phyloP scores from a whole-genome alignment of 257 asterid genomes.

The Primulina huaijiensis region DNA sequence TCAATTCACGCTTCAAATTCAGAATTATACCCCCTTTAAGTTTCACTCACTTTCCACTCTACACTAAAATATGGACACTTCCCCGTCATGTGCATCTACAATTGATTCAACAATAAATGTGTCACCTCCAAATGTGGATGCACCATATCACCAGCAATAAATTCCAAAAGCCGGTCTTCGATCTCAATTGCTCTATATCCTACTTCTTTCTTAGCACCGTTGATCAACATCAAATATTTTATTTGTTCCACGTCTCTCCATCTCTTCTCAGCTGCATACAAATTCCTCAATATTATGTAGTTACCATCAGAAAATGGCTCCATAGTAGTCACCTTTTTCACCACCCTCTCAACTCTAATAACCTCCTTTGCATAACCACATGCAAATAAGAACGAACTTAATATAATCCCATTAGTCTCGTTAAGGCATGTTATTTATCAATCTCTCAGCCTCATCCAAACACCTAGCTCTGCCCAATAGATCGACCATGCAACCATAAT shows the following conservation, averaged over 20 bases:
- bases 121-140: constrained; percentile 45
- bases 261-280: constrained; percentile 85
- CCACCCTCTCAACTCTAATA: constrained; percentile 68
- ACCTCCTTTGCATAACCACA: constrained; percentile 80
- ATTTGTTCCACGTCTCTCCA: constrained; percentile 79
- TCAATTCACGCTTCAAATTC: neutral
- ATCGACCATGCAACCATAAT: constrained; percentile 84
- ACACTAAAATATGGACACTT: constrained; percentile 26
- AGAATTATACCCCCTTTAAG: constrained; percentile 16
- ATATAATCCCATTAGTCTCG: constrained; percentile 80
- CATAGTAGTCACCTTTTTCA: constrained; percentile 54
- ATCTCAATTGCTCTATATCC: constrained; percentile 80
- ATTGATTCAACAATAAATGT: constrained; percentile 41
- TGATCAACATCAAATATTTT: constrained; percentile 56
- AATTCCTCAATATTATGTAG: constrained; percentile 74
- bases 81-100: constrained; percentile 62
- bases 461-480: constrained; percentile 83
- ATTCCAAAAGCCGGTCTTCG: constrained; percentile 55
- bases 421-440: constrained; percentile 75
- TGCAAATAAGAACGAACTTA: constrained; percentile 80
- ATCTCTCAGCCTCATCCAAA: constrained; percentile 76
- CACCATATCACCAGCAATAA: constrained; percentile 59
- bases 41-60: constrained; percentile 30
- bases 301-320: constrained; percentile 83
- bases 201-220: constrained; percentile 79